phyloP scores from a whole-genome alignment of 768 basidiomycete genomes.

The Suillus variegatus region DNA sequence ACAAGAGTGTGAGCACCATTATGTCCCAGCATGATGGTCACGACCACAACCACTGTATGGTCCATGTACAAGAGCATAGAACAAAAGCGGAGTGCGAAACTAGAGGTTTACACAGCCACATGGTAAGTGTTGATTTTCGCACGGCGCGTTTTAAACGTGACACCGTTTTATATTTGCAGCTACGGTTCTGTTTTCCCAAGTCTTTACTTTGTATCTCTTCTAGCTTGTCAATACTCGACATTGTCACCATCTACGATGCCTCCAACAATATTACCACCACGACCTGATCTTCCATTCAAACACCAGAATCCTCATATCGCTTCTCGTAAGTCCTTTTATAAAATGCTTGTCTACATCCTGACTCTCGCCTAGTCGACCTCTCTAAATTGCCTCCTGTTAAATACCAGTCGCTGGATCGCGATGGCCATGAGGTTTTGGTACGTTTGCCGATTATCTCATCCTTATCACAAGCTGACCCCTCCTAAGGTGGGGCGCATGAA shows the following conservation, averaged over 20 bases:
- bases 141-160: conserved; percentile 36
- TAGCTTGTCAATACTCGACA: background rate
- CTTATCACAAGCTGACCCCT: conserved; percentile 16
- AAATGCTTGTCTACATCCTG: background rate
- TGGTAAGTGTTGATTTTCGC: conserved; percentile 31
- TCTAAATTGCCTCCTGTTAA: conserved; percentile 72
- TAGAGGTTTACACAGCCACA: conserved; percentile 14
- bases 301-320: conserved; percentile 53
- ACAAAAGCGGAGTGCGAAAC: conserved; percentile 29
- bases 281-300: conserved; percentile 54
- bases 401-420: conserved; percentile 88
- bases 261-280: conserved; percentile 32
- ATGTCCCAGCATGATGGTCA: background rate
- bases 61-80: background rate
- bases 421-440: conserved; percentile 85
- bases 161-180: conserved; percentile 17
- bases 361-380: conserved; percentile 34
- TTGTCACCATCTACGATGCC: background rate
- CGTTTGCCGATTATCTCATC: conserved; percentile 20
- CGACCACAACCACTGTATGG: background rate
- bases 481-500: conserved; percentile 83
- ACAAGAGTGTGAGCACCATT: background rate
- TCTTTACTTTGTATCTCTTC: conserved; percentile 8
- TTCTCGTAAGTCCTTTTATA: conserved; percentile 36
- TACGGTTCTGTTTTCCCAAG: conserved; percentile 7